These are phyloP conservation scores for Waltiozyma sp. DNA, from an alignment of 1,139 yeast species.

Conservation along the genomic window DNA sequence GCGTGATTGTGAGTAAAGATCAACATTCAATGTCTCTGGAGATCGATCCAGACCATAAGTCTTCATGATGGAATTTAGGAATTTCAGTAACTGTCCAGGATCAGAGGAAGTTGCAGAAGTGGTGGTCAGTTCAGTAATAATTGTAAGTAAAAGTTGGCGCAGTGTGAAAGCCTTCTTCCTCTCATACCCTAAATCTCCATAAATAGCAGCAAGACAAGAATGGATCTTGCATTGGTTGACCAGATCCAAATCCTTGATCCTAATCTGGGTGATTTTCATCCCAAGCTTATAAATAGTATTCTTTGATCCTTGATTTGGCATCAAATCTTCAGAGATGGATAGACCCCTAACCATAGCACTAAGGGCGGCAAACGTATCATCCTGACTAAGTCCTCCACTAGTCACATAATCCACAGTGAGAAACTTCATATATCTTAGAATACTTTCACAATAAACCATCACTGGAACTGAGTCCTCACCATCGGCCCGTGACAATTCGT, in stretches of 20 bases:
- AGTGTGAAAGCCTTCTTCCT: constrained; percentile 66
- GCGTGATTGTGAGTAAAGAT: constrained; percentile 19
- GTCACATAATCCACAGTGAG: constrained; percentile 31
- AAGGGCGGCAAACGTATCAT: background rate
- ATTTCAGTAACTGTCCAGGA: constrained; percentile 19
- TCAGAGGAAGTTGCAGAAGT: background rate
- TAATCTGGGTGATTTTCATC: constrained; percentile 31
- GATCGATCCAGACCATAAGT: constrained; percentile 30
- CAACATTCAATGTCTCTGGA: constrained; percentile 16
- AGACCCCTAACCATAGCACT: background rate
- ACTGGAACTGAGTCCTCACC: constrained; percentile 77
- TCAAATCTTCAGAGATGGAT: background rate
- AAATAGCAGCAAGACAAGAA: constrained; percentile 55
- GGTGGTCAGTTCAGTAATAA: constrained; percentile 33
- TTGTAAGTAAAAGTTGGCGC: constrained; percentile 43
- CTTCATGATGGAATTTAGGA: constrained; percentile 30
- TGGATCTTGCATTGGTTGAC: constrained; percentile 52
- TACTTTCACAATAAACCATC: constrained; percentile 63
- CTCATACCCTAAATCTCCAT: constrained; percentile 45
- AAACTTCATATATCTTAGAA: constrained; percentile 52
- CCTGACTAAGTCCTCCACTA: background rate
- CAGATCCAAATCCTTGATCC: constrained; percentile 32
- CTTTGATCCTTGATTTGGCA: background rate
- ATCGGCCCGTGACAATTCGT: constrained; percentile 47
- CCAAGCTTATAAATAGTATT: background rate